These are phyloP conservation scores for Posidonia australis DNA, from an alignment of 106 monocot genomes.

Conservation along the genomic window DNA sequence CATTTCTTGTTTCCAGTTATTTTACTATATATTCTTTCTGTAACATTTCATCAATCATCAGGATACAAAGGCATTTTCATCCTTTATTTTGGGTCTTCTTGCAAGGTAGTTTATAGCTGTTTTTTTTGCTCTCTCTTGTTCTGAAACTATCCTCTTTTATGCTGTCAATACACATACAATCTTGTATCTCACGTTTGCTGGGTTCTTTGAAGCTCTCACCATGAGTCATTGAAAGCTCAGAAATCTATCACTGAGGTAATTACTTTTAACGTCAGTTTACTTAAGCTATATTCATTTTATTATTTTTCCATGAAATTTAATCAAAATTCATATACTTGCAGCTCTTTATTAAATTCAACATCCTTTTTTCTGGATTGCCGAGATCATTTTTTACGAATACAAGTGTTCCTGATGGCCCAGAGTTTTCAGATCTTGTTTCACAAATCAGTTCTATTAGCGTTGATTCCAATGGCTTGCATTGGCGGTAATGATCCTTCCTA, in stretches of 20 bases:
- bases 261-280: not conserved
- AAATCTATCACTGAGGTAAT: conserved; percentile 95
- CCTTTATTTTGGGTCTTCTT: conserved; percentile 73
- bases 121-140: not conserved
- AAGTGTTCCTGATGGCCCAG: conserved; percentile 26
- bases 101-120: conserved; percentile 48
- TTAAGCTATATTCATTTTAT: conserved; percentile 1
- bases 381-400: conserved; percentile 57
- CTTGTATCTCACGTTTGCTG: conserved; percentile 4
- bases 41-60: conserved; percentile 9
- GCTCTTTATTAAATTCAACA: conserved; percentile 92
- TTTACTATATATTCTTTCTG: not conserved
- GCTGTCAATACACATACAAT: not conserved
- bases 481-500: conserved; percentile 53
- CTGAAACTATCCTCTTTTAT: not conserved
- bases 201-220: conserved; percentile 72
- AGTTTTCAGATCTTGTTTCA: conserved; percentile 56
- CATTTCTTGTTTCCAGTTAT: not conserved
- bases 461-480: conserved; percentile 60
- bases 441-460: conserved; percentile 68
- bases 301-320: not conserved
- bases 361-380: conserved; percentile 84
- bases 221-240: conserved; percentile 91
- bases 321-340: conserved; percentile 11
- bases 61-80: conserved; percentile 68